Evolutionary conservation across 176 grass and related monocot species (phyloP).

Genomic region (Bonia amplexicaulis): DNA sequence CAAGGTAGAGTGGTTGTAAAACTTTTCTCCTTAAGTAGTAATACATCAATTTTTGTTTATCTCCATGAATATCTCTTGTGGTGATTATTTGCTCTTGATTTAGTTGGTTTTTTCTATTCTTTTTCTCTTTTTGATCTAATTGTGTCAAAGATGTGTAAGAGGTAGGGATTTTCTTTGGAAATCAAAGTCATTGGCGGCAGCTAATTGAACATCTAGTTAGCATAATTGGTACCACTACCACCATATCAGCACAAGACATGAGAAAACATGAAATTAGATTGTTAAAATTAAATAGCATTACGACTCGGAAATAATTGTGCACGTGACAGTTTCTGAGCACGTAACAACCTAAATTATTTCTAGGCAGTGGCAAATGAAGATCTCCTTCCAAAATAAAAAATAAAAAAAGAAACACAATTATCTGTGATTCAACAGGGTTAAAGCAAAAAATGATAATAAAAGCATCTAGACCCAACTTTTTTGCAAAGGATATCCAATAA

Average conservation of each 20-base stretch:
- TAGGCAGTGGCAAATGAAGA: neutral
- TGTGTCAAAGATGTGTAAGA: too few species aligned
- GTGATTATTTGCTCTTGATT: too few species aligned
- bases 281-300: neutral
- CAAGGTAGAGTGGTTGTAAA: too few species aligned
- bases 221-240: neutral
- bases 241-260: neutral
- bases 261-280: neutral
- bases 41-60: too few species aligned
- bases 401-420: neutral
- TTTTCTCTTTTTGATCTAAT: too few species aligned
- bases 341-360: neutral
- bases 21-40: too few species aligned
- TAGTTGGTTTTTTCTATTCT: too few species aligned
- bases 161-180: too few species aligned
- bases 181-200: too few species aligned
- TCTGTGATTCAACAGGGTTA: neutral
- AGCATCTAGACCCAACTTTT: neutral
- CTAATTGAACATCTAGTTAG: neutral
- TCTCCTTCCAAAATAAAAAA: neutral
- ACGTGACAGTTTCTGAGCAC: neutral
- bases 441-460: neutral
- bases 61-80: too few species aligned
- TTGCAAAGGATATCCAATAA: slow-evolving; percentile 9
- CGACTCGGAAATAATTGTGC: neutral